Percentiles rank a stretch among this genome's conserved stretches.
Evolutionary conservation across 495 filamentous ascomycete species (phyloP).

Genomic region (Talaromyces wortmannii): DNA sequence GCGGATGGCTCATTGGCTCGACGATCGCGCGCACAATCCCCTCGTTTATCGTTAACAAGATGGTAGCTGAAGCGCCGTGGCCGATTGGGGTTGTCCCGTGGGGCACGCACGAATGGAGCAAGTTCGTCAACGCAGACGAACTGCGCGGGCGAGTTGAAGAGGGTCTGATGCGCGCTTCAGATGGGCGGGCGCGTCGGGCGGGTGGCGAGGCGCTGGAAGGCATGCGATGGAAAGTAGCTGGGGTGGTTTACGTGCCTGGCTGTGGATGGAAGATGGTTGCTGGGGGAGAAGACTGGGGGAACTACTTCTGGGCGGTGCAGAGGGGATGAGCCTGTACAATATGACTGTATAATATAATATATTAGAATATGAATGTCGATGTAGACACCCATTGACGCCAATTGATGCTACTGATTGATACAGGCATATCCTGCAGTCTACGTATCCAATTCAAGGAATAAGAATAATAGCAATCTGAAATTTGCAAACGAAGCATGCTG

Average conservation of each 20-base stretch:
- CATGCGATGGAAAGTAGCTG: constrained; percentile 54
- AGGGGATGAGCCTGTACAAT: constrained; percentile 34
- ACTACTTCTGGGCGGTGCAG: constrained; percentile 92
- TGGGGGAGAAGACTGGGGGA: constrained; percentile 81
- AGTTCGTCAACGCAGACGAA: constrained; percentile 88
- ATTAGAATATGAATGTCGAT: neutral
- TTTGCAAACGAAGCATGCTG: neutral
- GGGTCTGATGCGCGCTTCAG: constrained; percentile 28
- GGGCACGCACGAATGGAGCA: constrained; percentile 92
- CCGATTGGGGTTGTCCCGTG: constrained; percentile 78
- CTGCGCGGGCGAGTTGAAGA: constrained; percentile 53
- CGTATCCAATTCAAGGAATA: too few species aligned
- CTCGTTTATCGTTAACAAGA: constrained; percentile 84
- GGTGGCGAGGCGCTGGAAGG: constrained; percentile 46
- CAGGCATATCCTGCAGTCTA: too few species aligned
- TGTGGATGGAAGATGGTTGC: constrained; percentile 82
- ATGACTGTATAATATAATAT: neutral
- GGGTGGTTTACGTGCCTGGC: constrained; percentile 84
- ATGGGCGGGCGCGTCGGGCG: constrained; percentile 33
- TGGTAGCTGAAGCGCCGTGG: constrained; percentile 77
- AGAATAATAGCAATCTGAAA: too few species aligned
- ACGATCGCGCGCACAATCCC: constrained; percentile 86
- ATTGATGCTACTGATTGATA: too few species aligned
- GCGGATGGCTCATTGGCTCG: constrained; percentile 85
- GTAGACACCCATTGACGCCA: too few species aligned